Base-by-base conservation (phyloP, 805 yeast species). In the Komagataella populi region DNA sequence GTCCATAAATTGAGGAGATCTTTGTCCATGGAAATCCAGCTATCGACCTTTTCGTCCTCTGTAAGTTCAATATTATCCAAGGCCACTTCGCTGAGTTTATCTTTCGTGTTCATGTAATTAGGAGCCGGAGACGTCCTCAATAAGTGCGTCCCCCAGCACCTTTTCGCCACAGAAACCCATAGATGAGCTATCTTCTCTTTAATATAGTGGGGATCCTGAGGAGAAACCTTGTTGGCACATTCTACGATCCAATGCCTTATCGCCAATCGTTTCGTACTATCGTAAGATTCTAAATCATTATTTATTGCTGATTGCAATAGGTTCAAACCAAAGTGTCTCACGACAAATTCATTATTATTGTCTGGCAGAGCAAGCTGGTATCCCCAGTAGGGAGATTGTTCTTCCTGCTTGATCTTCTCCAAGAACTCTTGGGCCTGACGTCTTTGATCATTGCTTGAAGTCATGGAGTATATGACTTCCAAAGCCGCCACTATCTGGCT, bases 331-430 rank as follows among this genome's bases (percentile, higher is more conserved):
- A 81, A 93, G 65, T 95, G 97, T 55, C 96, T 80, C 22, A 90
- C 89, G 23, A 87, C 80, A 56, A 73, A 77, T 61, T 83, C 78
- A 47, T 77, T 70, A 57, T 81, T 70, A 68, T 78, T 70, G 63
- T 80, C 77, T 1, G 78, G 78, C 23, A 78, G 62, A 1, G 96
- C 88, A 53, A 93, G 73, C 63, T 85, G 88, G 66, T 83, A 91
- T 2, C 97, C 97, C 90, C 96, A 88, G 55, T 71, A 78, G 0
- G 99, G 97, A 18, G 95, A 83, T 62, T 90, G 95, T 7, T 83
- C 85, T 55, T 84, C 81, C 47, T 72, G 68, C 61, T 87, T 90
- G 23, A 91, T 78, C 8, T 79, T 70, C 58, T 89, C 96, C 36
- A 93, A 70, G 57, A 87, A 87, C 63, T 65, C 59, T 58, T 80